A percentile compares a stretch with the other conserved stretches of the same genome.
Conservation (phyloP, 768 basidiomycete genomes). For the Lactarius sanguifluus region DNA sequence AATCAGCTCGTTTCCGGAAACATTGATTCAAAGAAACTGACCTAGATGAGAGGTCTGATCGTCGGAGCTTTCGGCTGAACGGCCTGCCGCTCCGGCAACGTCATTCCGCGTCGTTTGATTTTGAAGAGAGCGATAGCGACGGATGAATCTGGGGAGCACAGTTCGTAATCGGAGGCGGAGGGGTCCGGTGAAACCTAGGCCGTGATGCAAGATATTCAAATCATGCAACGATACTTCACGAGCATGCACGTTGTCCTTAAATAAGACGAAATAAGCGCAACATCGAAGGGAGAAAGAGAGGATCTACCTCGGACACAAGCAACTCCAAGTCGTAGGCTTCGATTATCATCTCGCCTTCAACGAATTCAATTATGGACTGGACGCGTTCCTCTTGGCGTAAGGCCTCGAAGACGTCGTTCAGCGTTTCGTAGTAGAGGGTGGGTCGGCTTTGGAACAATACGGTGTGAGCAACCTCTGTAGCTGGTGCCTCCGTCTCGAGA, state of each 20-base stretch:
- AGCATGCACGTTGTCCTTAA: constrained; percentile 31
- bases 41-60: constrained; percentile 5
- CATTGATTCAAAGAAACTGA: not conserved
- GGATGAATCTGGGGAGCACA: constrained; percentile 27
- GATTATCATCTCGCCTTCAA: constrained; percentile 62
- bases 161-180: constrained; percentile 29
- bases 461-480: constrained; percentile 32
- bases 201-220: constrained; percentile 29
- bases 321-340: constrained; percentile 72
- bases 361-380: constrained; percentile 45
- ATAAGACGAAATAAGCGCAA: constrained; percentile 5
- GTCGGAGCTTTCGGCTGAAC: not conserved
- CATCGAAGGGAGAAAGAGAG: not conserved
- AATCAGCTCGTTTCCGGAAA: constrained; percentile 5
- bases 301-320: constrained; percentile 58
- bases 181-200: constrained; percentile 28
- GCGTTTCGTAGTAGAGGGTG: constrained; percentile 74
- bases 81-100: not conserved
- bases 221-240: constrained; percentile 32
- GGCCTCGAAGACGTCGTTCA: constrained; percentile 68
- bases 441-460: constrained; percentile 63
- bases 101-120: constrained; percentile 19
- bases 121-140: constrained; percentile 27
- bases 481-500: constrained; percentile 15
- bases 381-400: constrained; percentile 63